phyloP scores from a whole-genome alignment of 179 eudicot genomes.

The Beta corolliflora region DNA sequence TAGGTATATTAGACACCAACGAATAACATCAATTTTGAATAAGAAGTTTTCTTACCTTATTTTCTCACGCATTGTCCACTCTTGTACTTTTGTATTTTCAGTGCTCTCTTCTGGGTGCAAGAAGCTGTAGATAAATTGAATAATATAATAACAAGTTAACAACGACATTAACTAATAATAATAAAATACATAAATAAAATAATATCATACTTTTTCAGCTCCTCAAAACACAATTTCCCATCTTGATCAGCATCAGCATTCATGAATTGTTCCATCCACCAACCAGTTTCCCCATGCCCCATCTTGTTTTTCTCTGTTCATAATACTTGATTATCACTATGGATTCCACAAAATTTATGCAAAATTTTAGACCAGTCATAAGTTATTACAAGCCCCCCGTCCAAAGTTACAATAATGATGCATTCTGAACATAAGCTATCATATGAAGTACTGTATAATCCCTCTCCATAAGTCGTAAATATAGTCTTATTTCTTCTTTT shows the following conservation, averaged over 20 bases:
- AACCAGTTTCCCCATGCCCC: constrained; percentile 44
- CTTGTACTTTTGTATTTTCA: constrained; percentile 31
- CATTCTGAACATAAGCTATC: too few relatives aligned
- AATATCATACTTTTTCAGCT: constrained; percentile 38
- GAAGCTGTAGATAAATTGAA: constrained; percentile 35
- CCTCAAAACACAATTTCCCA: constrained; percentile 33
- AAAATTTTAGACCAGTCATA: too few relatives aligned
- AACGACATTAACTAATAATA: too few relatives aligned
- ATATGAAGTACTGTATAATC: too few relatives aligned
- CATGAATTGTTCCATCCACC: constrained; percentile 56
- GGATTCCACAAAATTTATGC: too few relatives aligned
- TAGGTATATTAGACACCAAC: background rate
- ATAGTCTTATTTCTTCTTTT: too few relatives aligned
- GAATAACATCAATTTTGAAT: too few relatives aligned
- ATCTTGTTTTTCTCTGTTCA: constrained; percentile 36
- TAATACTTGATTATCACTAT: background rate
- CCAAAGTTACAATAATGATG: too few relatives aligned
- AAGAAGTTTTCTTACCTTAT: constrained; percentile 27
- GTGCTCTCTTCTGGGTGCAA: constrained; percentile 48
- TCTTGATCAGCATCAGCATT: constrained; percentile 45
- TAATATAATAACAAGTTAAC: too few relatives aligned
- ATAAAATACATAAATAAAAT: background rate
- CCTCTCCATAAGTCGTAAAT: too few relatives aligned
- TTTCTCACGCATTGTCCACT: constrained; percentile 43
- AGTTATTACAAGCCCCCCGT: too few relatives aligned